Evolutionary conservation across 768 basidiomycete genomes (phyloP).

Genomic region (Trametes coccinea): DNA sequence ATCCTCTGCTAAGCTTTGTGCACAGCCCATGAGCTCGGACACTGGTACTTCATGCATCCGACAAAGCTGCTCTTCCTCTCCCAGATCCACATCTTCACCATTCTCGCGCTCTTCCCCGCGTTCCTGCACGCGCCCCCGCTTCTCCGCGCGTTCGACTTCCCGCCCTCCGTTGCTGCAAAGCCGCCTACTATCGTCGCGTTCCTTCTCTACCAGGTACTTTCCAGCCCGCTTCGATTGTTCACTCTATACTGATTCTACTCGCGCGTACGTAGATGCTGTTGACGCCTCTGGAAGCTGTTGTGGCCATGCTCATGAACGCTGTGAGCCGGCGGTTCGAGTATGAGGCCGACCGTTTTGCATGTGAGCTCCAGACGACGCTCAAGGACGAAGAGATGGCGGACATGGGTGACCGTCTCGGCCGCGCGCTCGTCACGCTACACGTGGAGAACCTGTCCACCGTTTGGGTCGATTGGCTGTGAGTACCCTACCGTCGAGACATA

Average conservation of each 20-base stretch:
- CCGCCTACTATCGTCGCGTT: slow-evolving; percentile 87
- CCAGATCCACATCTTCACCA: slow-evolving; percentile 85
- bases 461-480: slow-evolving; percentile 91
- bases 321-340: slow-evolving; percentile 88
- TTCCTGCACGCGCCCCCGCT: slow-evolving; percentile 82
- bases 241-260: neutral
- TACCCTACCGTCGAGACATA: slow-evolving; percentile 1
- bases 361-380: slow-evolving; percentile 59
- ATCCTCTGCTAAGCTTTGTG: neutral
- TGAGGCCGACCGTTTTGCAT: slow-evolving; percentile 88
- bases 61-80: slow-evolving; percentile 84
- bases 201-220: slow-evolving; percentile 72
- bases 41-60: slow-evolving; percentile 93
- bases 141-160: slow-evolving; percentile 80
- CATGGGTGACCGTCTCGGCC: slow-evolving; percentile 83
- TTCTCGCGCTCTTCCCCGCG: slow-evolving; percentile 86
- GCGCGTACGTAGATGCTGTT: slow-evolving; percentile 61
- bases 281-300: slow-evolving; percentile 74
- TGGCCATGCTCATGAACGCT: slow-evolving; percentile 75
- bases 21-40: slow-evolving; percentile 90
- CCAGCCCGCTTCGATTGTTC: neutral
- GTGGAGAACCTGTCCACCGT: slow-evolving; percentile 92
- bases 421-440: slow-evolving; percentile 82
- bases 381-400: slow-evolving; percentile 64
- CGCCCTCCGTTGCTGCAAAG: slow-evolving; percentile 56